Conservation (phyloP, 192 early-diverging fungal genomes). For the Mortierella alpina region DNA sequence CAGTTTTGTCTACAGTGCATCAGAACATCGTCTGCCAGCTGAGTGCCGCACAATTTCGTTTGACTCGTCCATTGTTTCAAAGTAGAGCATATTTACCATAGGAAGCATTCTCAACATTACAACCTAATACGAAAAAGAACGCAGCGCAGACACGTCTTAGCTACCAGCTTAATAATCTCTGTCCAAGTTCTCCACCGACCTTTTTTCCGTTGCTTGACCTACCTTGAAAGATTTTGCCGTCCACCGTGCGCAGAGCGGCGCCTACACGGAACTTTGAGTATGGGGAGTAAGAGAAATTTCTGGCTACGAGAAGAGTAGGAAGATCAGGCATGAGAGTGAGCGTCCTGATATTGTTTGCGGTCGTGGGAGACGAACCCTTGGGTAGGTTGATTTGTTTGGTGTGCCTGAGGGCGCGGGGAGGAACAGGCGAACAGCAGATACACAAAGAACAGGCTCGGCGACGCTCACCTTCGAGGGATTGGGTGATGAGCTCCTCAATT, state of each 20-base stretch:
- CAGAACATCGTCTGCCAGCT: no score
- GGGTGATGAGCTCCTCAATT: conserved; percentile 50
- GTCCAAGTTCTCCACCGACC: no score
- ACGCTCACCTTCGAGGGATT: conserved; percentile 42
- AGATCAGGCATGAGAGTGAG: background rate
- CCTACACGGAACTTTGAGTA: conserved; percentile 95
- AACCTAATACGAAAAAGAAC: conserved; percentile 53
- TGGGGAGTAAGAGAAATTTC: conserved; percentile 83
- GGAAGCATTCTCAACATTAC: conserved; percentile 92
- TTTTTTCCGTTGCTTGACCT: background rate
- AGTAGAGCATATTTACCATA: conserved; percentile 62
- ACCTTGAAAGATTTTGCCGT: conserved; percentile 72
- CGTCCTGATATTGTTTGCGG: background rate
- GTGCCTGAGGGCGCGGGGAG: no score
- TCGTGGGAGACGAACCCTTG: background rate
- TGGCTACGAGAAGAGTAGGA: conserved; percentile 56
- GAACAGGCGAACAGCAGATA: background rate
- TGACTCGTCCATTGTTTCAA: no score
- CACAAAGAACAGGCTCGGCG: background rate
- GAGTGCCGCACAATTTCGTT: no score
- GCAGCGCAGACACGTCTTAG: background rate
- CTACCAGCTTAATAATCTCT: background rate
- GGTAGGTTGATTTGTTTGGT: background rate
- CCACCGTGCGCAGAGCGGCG: conserved; percentile 77
- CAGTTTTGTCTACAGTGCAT: no score